Base-by-base conservation (phyloP, 2,329 filamentous ascomycete genomes). In the Verticillium nonalfalfae region DNA sequence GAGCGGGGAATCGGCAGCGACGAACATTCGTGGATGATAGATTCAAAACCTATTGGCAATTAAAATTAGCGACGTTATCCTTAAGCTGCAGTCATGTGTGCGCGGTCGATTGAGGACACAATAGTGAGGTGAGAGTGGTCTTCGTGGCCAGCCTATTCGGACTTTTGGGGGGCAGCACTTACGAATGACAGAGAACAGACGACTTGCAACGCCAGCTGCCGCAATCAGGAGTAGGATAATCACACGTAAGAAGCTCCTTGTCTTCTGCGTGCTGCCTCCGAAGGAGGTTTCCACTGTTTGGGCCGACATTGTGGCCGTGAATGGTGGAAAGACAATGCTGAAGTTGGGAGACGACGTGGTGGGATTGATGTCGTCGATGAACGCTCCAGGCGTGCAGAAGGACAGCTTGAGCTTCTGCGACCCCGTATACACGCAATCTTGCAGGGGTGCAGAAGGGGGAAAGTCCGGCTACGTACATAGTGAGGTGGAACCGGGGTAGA, bases 1-100 rank as follows among this genome's bases (percentile, higher is more conserved):
- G 45, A 60, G 58, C 40, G 45, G 50, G 18, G 52, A 61, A 52
- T 61, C 59, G 63, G 63, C 59, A 50, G 58, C 60, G 66, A 89
- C 93, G 78, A 75, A 97, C 95, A 99, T 84, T 99, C 95, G 84
- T 99, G 95, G 73, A 99, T 99, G 73, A 99, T 99, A 80, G 92
- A 97, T 80, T 99, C 95, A 74, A 99, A 99, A 68, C 91, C 91
- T 94, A 71, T 13, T 21, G 61, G 26, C 26, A 34, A 34, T 15
- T 5, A 31, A 31, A 31, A 21, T 56, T 56, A 56, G 33, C 33
- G 15, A 56, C 13, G 26, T 18, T 56, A 11, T 56, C 14, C 54
- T 18, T 9, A 31, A 56, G 33, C 50, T 50, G 55, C 33, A 39
- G 59, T 14, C 34, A 40, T 18, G n/a, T 56, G 54, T 34, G 34